These are phyloP conservation scores for Globisporangium abappressorium DNA, from an alignment of 352 stramenopile species.

Conservation along the genomic window DNA sequence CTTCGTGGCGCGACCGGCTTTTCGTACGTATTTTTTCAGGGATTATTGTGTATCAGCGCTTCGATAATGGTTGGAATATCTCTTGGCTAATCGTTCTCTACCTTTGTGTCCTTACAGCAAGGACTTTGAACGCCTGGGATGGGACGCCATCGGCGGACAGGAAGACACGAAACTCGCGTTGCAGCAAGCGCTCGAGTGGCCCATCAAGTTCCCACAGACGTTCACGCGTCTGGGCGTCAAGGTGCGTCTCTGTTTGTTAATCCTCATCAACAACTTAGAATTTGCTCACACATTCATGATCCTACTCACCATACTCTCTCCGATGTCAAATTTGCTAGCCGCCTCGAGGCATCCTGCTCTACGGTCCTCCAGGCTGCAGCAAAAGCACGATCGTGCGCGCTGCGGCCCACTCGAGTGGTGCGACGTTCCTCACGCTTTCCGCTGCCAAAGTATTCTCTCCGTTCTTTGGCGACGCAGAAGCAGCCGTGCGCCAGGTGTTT, in stretches of 20 bases:
- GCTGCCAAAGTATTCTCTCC: conserved; percentile 86
- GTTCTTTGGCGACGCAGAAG: conserved; percentile 88
- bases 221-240: conserved; percentile 72
- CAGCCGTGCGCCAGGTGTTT: conserved; percentile 76
- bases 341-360: conserved; percentile 83
- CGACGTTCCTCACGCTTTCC: conserved; percentile 86
- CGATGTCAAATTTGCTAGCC: conserved; percentile 17
- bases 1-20: conserved; percentile 59
- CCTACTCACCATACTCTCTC: too few relatives aligned
- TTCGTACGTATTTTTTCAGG: conserved; percentile 28
- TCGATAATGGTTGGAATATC: too few relatives aligned
- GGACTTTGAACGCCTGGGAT: conserved; percentile 54
- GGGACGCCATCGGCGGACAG: conserved; percentile 78
- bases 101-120: conserved; percentile 26
- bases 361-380: conserved; percentile 87
- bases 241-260: conserved; percentile 13
- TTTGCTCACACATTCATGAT: not conserved
- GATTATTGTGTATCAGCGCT: not conserved
- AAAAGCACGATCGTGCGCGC: conserved; percentile 90
- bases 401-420: conserved; percentile 64
- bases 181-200: conserved; percentile 89
- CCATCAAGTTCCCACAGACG: conserved; percentile 68
- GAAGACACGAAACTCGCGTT: conserved; percentile 64
- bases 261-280: not conserved
- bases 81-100: not conserved